phyloP scores from a whole-genome alignment of 345 rosid genomes.

The Eucalyptus regnans region DNA sequence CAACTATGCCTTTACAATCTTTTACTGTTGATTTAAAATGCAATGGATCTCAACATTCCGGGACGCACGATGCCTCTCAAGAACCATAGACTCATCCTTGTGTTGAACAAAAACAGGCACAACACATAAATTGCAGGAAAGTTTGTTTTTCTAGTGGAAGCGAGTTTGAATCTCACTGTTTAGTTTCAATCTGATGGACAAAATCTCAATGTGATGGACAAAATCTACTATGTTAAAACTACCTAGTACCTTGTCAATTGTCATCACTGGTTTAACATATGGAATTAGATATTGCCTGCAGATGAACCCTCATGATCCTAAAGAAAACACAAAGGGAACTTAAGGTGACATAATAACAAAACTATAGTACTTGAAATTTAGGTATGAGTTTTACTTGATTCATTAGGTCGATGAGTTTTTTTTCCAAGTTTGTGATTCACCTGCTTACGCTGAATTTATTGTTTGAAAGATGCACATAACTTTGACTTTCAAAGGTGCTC shows the following conservation, averaged over 20 bases:
- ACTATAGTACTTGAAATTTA: neutral
- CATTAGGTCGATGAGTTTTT: neutral
- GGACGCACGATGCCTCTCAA: neutral
- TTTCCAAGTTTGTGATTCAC: neutral
- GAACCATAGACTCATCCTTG: neutral
- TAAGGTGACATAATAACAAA: neutral
- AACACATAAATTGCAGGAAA: neutral
- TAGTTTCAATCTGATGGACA: neutral
- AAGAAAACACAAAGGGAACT: neutral
- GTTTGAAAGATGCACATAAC: neutral
- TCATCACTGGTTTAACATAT: neutral
- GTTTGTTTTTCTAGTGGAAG: neutral
- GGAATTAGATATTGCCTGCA: neutral
- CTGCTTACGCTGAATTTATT: neutral
- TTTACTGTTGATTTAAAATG: neutral
- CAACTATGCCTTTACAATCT: neutral
- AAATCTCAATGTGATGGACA: neutral
- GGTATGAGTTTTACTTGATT: neutral
- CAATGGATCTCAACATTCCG: neutral
- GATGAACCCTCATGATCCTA: neutral
- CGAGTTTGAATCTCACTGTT: neutral
- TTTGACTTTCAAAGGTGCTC: neutral
- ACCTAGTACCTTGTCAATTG: neutral
- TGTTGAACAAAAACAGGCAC: neutral
- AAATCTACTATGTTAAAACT: neutral